Conservation (phyloP, 306 rosid genomes). For the Trifolium repens region DNA sequence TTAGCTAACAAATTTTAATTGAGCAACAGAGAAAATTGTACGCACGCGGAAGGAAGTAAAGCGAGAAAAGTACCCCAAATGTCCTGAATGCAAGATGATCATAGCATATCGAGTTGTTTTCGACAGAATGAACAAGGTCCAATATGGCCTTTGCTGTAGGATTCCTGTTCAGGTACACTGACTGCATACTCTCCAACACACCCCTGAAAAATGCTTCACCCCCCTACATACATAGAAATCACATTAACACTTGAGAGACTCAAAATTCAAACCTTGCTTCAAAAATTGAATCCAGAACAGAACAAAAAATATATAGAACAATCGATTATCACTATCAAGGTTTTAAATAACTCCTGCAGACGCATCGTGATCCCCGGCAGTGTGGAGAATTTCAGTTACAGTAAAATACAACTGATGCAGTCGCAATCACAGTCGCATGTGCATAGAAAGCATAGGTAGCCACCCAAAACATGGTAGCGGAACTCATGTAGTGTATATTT, state of each 20-base stretch:
- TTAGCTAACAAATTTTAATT: not conserved
- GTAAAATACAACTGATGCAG: not conserved
- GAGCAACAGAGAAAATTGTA: constrained; percentile 8
- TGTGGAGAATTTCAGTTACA: not conserved
- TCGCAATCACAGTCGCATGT: no score
- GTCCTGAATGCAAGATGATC: constrained; percentile 98
- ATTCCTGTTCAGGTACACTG: constrained; percentile 78
- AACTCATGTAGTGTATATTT: not conserved
- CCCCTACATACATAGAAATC: constrained; percentile 58
- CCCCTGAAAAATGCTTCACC: constrained; percentile 75
- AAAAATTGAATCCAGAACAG: constrained; percentile 8
- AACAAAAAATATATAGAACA: constrained; percentile 10
- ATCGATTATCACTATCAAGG: not conserved
- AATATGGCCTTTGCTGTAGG: constrained; percentile 86
- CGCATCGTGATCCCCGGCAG: not conserved
- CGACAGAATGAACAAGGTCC: constrained; percentile 76
- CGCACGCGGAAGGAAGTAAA: not conserved
- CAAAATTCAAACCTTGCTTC: not conserved
- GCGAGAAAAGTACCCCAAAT: constrained; percentile 70
- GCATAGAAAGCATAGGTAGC: not conserved
- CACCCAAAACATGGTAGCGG: not conserved
- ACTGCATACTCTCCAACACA: constrained; percentile 74
- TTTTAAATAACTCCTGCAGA: not conserved
- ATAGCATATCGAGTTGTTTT: constrained; percentile 60
- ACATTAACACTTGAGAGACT: not conserved